These are phyloP conservation scores for Sporothrix variecibatus DNA, from an alignment of 2,329 filamentous ascomycete genomes.

Conservation along the genomic window DNA sequence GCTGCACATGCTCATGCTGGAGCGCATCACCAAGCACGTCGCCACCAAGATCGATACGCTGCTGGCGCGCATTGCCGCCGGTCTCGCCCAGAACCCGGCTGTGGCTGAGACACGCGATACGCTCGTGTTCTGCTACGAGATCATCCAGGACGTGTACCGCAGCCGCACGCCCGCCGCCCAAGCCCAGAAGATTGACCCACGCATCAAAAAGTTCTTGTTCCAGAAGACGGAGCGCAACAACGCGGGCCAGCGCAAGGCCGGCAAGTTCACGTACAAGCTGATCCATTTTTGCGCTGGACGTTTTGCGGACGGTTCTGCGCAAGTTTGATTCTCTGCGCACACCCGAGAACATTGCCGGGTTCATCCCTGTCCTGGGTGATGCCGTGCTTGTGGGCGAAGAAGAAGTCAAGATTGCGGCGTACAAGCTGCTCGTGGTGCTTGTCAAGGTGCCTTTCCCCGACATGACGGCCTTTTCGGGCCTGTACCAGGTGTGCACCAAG, in stretches of 20 bases:
- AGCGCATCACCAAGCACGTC: constrained; percentile 81
- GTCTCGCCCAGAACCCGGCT: constrained; percentile 77
- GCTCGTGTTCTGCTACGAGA: constrained; percentile 91
- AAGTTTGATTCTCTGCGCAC: constrained; percentile 83
- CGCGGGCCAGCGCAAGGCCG: constrained; percentile 65
- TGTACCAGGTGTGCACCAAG: constrained; percentile 76
- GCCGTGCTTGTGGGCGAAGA: constrained; percentile 81
- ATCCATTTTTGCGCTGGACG: constrained; percentile 86
- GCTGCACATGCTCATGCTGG: constrained; percentile 72
- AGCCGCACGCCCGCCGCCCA: constrained; percentile 47
- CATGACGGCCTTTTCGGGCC: constrained; percentile 52
- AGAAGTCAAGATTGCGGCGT: constrained; percentile 85
- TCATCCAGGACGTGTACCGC: constrained; percentile 83
- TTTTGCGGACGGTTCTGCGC: constrained; percentile 80
- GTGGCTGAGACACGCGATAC: constrained; percentile 73
- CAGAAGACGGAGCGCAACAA: constrained; percentile 77
- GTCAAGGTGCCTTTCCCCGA: constrained; percentile 79
- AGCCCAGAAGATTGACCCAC: constrained; percentile 50
- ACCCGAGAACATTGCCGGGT: constrained; percentile 76
- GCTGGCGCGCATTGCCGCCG: constrained; percentile 77
- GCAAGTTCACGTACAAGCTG: constrained; percentile 83
- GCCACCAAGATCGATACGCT: constrained; percentile 90
- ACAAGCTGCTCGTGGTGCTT: constrained; percentile 81
- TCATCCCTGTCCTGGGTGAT: constrained; percentile 87
- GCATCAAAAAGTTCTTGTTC: constrained; percentile 73